Base-by-base conservation (phyloP, 352 stramenopile species). In the Phytopythium montanum region DNA sequence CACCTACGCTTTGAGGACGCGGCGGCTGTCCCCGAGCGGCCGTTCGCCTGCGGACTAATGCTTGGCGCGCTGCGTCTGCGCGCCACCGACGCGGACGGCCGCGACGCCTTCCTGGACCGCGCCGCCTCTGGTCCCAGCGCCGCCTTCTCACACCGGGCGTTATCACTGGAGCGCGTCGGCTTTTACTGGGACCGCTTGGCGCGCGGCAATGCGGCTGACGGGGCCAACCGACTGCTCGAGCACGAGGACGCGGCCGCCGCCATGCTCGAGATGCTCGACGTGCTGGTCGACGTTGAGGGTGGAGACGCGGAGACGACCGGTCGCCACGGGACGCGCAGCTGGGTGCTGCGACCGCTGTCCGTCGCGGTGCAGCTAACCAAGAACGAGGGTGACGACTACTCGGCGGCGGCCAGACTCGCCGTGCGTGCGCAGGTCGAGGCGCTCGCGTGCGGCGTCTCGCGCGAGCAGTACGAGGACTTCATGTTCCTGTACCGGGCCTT, bases 391-490 rank as follows among this genome's bases (percentile, higher is more conserved):
- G 58, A 70, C 5, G 73, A 91, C 49, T 94, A 88, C 57, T 76
- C 75, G 23, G 61, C 68, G 9, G 77, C 72, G 6, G 79, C 84
- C 39, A 94, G 92, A 64, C 90, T 83, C 59, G 80, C 76, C 3
- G 64, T 92, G 14, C 72, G 84, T 33, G 72, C 81, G 5, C 72
- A 79, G 54, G 44, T 91, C 12, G 67, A 70, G 9, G 66, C 66
- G 14, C 39, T 94, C 18, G 65, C 72, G 34, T 77, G 80, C 56
- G 70, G 62, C 2, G 64, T 94, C 29, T 88, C 82, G 14, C 70
- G 82, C 1, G 79, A 91, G 57, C 85, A 94, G 64, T 94, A 92
- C 57, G 82, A 92, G 63, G 85, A 94, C 38, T 78, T 89, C 63
- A 42, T 89, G 33, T 92, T 92, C 46, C 56, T 94, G 31, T 66